These are phyloP conservation scores for Sphaerostilbella broomeana DNA, from an alignment of 2,329 filamentous ascomycete genomes.

Conservation along the genomic window DNA sequence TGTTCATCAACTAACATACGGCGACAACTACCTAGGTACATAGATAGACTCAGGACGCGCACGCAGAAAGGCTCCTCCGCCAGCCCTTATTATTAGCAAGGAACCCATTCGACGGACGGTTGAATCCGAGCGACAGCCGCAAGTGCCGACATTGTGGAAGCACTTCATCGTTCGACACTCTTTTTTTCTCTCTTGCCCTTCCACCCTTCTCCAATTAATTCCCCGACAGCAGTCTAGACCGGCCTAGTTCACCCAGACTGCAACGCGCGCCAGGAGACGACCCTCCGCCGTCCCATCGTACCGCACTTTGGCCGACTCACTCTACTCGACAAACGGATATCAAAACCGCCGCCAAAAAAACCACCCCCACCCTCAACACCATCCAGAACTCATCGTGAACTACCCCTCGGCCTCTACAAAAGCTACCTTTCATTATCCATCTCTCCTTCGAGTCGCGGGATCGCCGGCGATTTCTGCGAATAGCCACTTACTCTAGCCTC, in stretches of 20 bases:
- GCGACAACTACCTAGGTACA: no score
- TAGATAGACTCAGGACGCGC: no score
- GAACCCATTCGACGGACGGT: no score
- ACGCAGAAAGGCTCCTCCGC: no score
- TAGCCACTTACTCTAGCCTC: constrained; percentile 3
- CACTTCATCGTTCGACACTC: neutral
- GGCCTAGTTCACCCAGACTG: constrained; percentile 10
- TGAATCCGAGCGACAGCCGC: constrained; percentile 11
- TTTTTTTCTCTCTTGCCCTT: constrained; percentile 2
- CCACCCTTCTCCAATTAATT: constrained; percentile 2
- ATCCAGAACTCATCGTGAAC: neutral
- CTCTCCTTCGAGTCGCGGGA: constrained; percentile 3
- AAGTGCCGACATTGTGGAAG: neutral
- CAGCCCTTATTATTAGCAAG: no score
- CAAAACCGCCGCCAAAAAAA: constrained; percentile 7
- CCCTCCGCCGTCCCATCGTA: constrained; percentile 11
- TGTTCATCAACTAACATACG: no score
- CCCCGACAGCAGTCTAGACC: constrained; percentile 12
- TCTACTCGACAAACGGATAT: constrained; percentile 8
- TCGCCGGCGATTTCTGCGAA: constrained; percentile 11
- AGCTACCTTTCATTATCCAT: no score
- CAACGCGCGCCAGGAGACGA: constrained; percentile 8
- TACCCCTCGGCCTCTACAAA: no score
- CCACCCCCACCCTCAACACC: constrained; percentile 9
- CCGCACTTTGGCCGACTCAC: constrained; percentile 12